Evolutionary conservation across 768 basidiomycete genomes (phyloP).

Genomic region (Ramaria sp.): DNA sequence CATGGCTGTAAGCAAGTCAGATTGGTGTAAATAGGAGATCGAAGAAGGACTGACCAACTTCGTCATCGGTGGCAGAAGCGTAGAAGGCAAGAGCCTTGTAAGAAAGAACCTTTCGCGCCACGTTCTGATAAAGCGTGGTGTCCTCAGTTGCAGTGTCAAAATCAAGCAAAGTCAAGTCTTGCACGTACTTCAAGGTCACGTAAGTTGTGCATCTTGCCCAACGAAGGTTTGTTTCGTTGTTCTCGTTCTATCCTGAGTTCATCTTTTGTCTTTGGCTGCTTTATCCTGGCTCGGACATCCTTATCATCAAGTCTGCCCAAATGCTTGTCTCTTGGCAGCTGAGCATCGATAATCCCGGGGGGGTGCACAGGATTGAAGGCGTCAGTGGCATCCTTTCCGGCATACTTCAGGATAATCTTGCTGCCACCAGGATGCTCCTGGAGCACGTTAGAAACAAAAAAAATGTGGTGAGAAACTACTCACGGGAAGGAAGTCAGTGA

Average conservation of each 20-base stretch:
- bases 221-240: constrained; percentile 47
- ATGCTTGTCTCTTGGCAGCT: constrained; percentile 60
- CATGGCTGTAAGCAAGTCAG: constrained; percentile 33
- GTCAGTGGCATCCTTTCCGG: constrained; percentile 73
- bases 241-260: constrained; percentile 59
- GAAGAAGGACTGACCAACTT: constrained; percentile 45
- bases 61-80: constrained; percentile 78
- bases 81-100: constrained; percentile 78
- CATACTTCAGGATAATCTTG: constrained; percentile 73
- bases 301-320: constrained; percentile 51
- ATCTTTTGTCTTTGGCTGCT: constrained; percentile 48
- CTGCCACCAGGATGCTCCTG: constrained; percentile 78
- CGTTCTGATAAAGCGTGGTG: constrained; percentile 34
- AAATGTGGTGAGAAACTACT: constrained; percentile 10
- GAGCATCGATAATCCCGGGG: constrained; percentile 64
- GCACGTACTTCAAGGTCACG: constrained; percentile 68
- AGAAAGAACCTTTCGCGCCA: constrained; percentile 63
- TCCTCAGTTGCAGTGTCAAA: background rate
- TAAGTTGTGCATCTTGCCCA: constrained; percentile 61
- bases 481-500: constrained; percentile 67
- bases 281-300: constrained; percentile 28
- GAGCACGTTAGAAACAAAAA: background rate
- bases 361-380: constrained; percentile 81
- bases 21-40: background rate
- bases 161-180: background rate